A percentile compares a stretch with the other conserved stretches of the same genome.
These are phyloP conservation scores for Sideroxylon spinosum DNA, from an alignment of 179 eudicot genomes.

Conservation along the genomic window DNA sequence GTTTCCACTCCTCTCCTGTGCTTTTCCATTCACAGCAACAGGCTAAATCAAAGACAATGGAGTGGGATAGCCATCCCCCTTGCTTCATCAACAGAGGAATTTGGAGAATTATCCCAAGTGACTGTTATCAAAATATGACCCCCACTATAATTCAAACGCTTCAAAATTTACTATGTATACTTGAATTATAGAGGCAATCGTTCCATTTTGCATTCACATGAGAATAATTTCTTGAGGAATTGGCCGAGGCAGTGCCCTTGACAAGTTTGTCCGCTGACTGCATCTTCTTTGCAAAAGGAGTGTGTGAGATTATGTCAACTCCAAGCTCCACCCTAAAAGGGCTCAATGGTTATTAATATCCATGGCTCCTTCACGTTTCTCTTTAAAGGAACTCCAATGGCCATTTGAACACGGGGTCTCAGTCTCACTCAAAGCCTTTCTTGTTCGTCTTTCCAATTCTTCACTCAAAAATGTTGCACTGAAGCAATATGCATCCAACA, in stretches of 20 bases:
- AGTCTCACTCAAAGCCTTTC: background rate
- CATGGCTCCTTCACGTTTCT: slow-evolving; percentile 1
- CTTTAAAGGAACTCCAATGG: background rate
- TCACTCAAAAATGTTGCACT: background rate
- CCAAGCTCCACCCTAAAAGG: background rate
- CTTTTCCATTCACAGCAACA: background rate
- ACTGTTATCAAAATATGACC: no score
- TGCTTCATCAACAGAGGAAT: background rate
- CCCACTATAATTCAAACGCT: no score
- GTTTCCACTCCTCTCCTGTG: no score
- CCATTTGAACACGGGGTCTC: background rate
- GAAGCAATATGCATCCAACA: slow-evolving; percentile 6
- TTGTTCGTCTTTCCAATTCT: background rate
- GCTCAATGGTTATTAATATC: background rate
- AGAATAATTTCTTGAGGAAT: background rate
- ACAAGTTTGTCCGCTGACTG: background rate
- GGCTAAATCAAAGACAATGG: background rate
- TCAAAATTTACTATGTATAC: no score
- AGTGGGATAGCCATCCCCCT: background rate
- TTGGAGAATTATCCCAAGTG: no score
- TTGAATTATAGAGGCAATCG: no score
- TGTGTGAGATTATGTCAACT: background rate
- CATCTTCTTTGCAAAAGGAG: background rate
- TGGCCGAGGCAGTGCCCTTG: background rate
- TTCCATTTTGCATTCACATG: no score